These are phyloP conservation scores for Stentor roeselii DNA, from an alignment of 73 alveolate species.

Conservation along the genomic window DNA sequence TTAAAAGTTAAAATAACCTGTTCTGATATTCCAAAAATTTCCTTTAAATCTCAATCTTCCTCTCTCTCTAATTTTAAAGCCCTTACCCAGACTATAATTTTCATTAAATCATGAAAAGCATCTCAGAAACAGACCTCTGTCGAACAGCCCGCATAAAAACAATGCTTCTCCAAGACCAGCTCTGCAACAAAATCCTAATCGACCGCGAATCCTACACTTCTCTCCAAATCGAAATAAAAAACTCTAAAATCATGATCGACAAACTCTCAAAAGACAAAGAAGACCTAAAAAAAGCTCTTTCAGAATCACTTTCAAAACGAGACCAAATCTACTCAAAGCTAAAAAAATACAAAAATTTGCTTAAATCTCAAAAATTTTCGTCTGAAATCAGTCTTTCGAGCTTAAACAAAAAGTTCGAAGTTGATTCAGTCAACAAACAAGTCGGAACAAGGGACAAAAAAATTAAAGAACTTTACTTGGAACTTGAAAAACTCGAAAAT, in stretches of 20 bases:
- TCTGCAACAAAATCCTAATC: not conserved
- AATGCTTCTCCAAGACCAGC: not conserved
- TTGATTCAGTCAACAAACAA: no score
- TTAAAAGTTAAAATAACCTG: no score
- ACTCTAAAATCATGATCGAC: not conserved
- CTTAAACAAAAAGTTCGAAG: not conserved
- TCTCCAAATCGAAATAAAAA: not conserved
- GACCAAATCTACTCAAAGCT: not conserved
- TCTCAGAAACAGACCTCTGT: not conserved
- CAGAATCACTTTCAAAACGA: not conserved
- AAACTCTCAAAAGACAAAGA: not conserved
- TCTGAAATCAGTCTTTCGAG: not conserved
- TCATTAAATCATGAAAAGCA: not conserved
- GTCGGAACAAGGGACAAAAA: not conserved
- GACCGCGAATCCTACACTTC: not conserved
- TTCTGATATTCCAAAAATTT: no score
- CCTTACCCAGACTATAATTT: no score
- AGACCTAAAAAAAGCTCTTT: not conserved
- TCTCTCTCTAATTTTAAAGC: no score
- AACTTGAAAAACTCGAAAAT: not conserved
- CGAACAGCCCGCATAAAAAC: slow-evolving; percentile 3
- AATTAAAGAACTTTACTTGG: not conserved
- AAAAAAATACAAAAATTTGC: no score
- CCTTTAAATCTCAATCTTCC: no score
- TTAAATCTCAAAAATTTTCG: not conserved